Conservation (phyloP, 805 yeast species). For the Saccharomycopsis capsularis region DNA sequence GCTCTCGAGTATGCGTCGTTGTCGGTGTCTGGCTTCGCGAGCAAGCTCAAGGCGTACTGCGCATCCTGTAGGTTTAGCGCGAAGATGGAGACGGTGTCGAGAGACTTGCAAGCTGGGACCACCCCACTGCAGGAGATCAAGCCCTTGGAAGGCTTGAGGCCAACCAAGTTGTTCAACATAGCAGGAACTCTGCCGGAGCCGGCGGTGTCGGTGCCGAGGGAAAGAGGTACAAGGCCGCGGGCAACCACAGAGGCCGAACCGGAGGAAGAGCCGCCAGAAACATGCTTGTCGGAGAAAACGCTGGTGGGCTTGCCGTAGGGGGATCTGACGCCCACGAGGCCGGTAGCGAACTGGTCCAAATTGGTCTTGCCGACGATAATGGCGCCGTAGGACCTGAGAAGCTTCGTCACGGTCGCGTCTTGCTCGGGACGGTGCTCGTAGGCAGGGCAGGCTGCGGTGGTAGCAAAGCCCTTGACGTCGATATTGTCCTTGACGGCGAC, state of each 20-base stretch:
- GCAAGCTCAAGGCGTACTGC: conserved; percentile 60
- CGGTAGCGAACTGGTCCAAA: conserved; percentile 96
- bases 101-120: conserved; percentile 94
- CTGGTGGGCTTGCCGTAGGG: conserved; percentile 89
- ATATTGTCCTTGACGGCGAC: conserved; percentile 93
- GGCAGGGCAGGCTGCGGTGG: conserved; percentile 95
- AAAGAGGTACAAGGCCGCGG: conserved; percentile 79
- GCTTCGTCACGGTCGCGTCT: conserved; percentile 70
- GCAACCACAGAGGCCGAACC: conserved; percentile 94
- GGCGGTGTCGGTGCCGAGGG: conserved; percentile 96
- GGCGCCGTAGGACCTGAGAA: conserved; percentile 86
- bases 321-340: conserved; percentile 89
- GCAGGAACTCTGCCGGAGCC: conserved; percentile 99
- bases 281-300: conserved; percentile 69
- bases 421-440: conserved; percentile 58
- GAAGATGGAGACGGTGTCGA: conserved; percentile 88
- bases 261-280: conserved; percentile 92
- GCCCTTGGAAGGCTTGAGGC: conserved; percentile 90
- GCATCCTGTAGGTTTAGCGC: conserved; percentile 76
- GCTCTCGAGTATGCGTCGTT: conserved; percentile 76
- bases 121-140: conserved; percentile 82
- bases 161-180: conserved; percentile 82
- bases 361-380: conserved; percentile 90
- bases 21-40: conserved; percentile 62
- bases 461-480: conserved; percentile 71